These are phyloP conservation scores for Buxus sempervirens DNA, from an alignment of 164 flowering plant species.

Conservation along the genomic window DNA sequence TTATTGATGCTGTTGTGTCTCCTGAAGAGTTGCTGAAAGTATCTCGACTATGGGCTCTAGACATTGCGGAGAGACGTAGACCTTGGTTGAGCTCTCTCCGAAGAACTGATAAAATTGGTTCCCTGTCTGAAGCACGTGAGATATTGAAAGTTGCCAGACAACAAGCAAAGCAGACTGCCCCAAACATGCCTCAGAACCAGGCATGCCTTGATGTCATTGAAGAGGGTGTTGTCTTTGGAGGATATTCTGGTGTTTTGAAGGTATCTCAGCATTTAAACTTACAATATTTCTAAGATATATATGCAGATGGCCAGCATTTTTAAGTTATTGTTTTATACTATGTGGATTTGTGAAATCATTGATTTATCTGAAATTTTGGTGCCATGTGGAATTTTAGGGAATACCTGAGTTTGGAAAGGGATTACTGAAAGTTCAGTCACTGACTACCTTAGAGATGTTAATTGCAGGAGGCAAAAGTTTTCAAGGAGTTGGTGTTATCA, in stretches of 20 bases:
- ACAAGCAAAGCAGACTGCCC: constrained; percentile 65
- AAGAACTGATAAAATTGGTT: constrained; percentile 71
- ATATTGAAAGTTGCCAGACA: constrained; percentile 57
- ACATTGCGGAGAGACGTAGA: constrained; percentile 74
- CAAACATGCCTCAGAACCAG: constrained; percentile 87
- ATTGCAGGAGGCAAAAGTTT: constrained; percentile 61
- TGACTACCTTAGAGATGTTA: constrained; percentile 9
- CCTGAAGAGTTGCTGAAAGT: constrained; percentile 68
- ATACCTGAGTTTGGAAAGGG: not conserved
- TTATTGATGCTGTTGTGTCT: constrained; percentile 80
- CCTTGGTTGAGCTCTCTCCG: constrained; percentile 87
- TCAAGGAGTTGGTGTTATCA: constrained; percentile 50
- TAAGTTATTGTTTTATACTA: not conserved
- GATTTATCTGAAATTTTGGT: not conserved
- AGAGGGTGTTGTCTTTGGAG: constrained; percentile 88
- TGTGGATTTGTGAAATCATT: not conserved
- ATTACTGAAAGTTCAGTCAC: not conserved
- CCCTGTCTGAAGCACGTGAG: constrained; percentile 74
- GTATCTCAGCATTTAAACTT: constrained; percentile 29
- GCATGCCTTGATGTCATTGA: constrained; percentile 88
- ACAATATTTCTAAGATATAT: not conserved
- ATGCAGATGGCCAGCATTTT: not conserved
- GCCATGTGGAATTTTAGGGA: not conserved
- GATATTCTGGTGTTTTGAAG: constrained; percentile 77
- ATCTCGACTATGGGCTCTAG: constrained; percentile 79